Evolutionary conservation across 2,329 filamentous ascomycete species (phyloP), one percentile per base, ranked within the genome.

Genomic region (Botrytis cinerea): DNA sequence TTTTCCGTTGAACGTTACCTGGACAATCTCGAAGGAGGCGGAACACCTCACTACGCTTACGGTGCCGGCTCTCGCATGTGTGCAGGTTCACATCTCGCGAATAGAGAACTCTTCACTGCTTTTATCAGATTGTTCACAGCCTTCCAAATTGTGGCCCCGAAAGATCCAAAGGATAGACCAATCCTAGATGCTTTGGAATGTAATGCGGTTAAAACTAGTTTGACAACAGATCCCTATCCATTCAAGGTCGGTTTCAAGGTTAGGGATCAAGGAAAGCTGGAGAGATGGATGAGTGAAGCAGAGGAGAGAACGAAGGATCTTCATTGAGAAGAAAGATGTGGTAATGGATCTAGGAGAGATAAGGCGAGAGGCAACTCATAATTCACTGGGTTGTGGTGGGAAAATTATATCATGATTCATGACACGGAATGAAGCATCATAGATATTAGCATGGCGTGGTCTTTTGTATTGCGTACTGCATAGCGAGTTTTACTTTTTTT

Each of bases 1-100:
- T 94, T 94, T 80, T 84, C 89, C n/a, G 90, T 92, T 0, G 91
- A 94, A 76, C 87, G 92, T 40, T 94, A 91, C 79, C 83, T 94
- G 18, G 85, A 89, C 70, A 84, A 82, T 77, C 76, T 75, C 16
- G 80, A 81, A 35, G 87, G 84, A 67, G 82, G 81, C 6, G 89
- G 89, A 12, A 90, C 88, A 1, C 87, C 87, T 0, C 89, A 91
- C 78, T 90, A 88, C 77, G 87, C 83, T 16, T 91, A 89, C 75
- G 89, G 90, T 4, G 88, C 89, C 0, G 89, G 90, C 2, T 87
- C 86, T 3, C 84, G 89, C 54, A 90, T 91, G 86, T 91, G 89
- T 78, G 87, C 87, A 0, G 90, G 90, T 28, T 87, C 86, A 2
- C 89, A 90, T 76, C 84, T 91, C 14, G 90, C 87, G 4, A 90